These are phyloP conservation scores for Geotrichum australiense DNA, from an alignment of 1,139 yeast species.

Conservation along the genomic window DNA sequence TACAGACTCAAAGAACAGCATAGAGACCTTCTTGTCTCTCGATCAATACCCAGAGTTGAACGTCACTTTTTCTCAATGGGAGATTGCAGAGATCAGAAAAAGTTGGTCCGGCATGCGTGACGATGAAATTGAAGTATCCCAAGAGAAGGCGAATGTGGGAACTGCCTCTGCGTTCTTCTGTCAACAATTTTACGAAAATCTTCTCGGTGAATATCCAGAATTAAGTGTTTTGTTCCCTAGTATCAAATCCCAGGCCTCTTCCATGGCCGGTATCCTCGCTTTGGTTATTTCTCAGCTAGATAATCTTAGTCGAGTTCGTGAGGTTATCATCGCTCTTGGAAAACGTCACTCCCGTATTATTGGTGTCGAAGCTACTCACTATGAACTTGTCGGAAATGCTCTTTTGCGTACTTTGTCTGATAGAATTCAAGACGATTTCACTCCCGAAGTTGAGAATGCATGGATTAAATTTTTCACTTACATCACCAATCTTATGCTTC, in stretches of 20 bases:
- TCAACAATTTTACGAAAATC: conserved; percentile 55
- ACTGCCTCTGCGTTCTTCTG: conserved; percentile 31
- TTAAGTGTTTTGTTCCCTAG: conserved; percentile 57
- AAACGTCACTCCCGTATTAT: conserved; percentile 70
- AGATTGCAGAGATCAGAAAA: conserved; percentile 23
- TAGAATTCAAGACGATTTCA: conserved; percentile 47
- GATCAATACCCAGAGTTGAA: conserved; percentile 24
- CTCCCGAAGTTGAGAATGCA: conserved; percentile 48
- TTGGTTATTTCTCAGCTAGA: conserved; percentile 48
- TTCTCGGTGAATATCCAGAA: conserved; percentile 47
- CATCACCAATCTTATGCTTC: conserved; percentile 58
- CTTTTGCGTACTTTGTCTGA: conserved; percentile 67
- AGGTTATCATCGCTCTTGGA: conserved; percentile 56
- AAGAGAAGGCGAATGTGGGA: conserved; percentile 27
- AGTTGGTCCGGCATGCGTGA: conserved; percentile 27
- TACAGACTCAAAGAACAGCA: conserved; percentile 1
- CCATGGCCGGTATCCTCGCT: conserved; percentile 76
- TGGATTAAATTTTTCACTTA: conserved; percentile 56
- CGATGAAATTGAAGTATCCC: conserved; percentile 23
- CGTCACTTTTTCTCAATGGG: conserved; percentile 23
- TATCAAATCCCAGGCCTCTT: conserved; percentile 62
- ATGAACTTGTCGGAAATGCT: conserved; percentile 75
- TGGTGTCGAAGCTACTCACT: conserved; percentile 66
- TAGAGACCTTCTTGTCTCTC: conserved; percentile 10
- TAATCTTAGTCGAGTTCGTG: conserved; percentile 44